These are phyloP conservation scores for Hericium erinaceus DNA, from an alignment of 768 basidiomycete species.

Conservation along the genomic window DNA sequence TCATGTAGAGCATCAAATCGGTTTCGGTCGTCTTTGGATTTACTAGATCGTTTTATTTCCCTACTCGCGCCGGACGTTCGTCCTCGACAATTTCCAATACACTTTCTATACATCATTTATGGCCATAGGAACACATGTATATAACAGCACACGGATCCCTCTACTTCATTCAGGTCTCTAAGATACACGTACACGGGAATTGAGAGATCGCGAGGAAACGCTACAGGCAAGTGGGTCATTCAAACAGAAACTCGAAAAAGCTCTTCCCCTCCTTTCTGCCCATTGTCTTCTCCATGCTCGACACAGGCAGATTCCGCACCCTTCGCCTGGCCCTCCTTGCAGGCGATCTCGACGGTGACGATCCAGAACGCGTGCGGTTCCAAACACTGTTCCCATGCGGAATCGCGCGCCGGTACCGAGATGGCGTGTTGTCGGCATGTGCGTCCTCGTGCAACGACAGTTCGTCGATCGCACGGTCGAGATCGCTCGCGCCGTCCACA, in stretches of 20 bases:
- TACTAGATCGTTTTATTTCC: background rate
- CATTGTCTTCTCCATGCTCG: background rate
- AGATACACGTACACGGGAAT: background rate
- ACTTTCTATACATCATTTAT: background rate
- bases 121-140: background rate
- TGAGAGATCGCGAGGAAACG: too few species aligned
- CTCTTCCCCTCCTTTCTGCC: background rate
- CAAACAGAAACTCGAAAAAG: background rate
- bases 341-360: slow-evolving; percentile 50
- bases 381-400: slow-evolving; percentile 24
- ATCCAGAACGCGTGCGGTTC: slow-evolving; percentile 29
- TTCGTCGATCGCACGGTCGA: slow-evolving; percentile 15
- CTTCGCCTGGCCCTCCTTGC: slow-evolving; percentile 27
- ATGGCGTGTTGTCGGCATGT: slow-evolving; percentile 15
- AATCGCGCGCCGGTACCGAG: slow-evolving; percentile 14
- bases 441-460: slow-evolving; percentile 19
- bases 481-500: slow-evolving; percentile 2
- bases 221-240: too few species aligned
- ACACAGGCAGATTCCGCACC: background rate
- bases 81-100: too few species aligned
- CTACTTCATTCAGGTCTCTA: background rate
- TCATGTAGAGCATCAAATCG: too few species aligned
- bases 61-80: background rate
- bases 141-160: background rate
- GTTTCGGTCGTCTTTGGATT: too few species aligned